These are phyloP conservation scores for Anthracocystis setariae DNA, from an alignment of 1,284 basidiomycete genomes.

Conservation along the genomic window DNA sequence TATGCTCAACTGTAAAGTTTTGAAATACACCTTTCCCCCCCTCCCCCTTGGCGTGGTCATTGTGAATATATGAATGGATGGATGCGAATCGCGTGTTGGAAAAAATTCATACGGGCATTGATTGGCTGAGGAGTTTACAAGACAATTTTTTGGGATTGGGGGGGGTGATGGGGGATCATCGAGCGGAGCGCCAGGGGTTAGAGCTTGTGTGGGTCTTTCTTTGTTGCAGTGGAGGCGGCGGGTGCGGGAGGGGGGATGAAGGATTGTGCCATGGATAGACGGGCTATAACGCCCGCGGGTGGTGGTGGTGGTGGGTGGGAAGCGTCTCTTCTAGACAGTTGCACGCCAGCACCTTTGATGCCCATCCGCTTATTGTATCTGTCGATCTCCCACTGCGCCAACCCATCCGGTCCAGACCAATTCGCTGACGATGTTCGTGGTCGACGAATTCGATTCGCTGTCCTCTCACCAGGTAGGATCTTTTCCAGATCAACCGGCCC, in stretches of 20 bases:
- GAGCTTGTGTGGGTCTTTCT: too few species aligned
- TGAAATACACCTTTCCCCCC: too few species aligned
- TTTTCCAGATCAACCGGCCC: slow-evolving; percentile 60
- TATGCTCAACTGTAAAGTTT: slow-evolving; percentile 21
- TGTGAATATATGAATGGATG: too few species aligned
- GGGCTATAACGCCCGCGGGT: slow-evolving; percentile 28
- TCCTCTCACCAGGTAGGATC: slow-evolving; percentile 55
- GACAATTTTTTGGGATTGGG: too few species aligned
- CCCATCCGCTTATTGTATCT: slow-evolving; percentile 65
- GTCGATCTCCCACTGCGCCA: slow-evolving; percentile 66
- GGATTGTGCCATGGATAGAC: slow-evolving; percentile 30
- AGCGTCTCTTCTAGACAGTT: slow-evolving; percentile 24
- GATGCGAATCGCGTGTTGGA: too few species aligned
- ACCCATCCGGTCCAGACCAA: slow-evolving; percentile 60
- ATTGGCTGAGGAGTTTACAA: too few species aligned
- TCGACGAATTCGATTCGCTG: slow-evolving; percentile 46
- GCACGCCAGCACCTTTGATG: slow-evolving; percentile 49
- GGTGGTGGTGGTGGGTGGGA: slow-evolving; percentile 32
- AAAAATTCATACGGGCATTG: too few species aligned
- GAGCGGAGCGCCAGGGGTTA: too few species aligned
- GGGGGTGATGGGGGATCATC: too few species aligned
- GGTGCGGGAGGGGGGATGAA: slow-evolving; percentile 16
- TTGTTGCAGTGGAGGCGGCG: too few species aligned
- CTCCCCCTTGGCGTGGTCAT: too few species aligned
- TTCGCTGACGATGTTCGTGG: slow-evolving; percentile 62